Conservation (phyloP, 1,284 basidiomycete species). For the Ganoderma lingzhi region DNA sequence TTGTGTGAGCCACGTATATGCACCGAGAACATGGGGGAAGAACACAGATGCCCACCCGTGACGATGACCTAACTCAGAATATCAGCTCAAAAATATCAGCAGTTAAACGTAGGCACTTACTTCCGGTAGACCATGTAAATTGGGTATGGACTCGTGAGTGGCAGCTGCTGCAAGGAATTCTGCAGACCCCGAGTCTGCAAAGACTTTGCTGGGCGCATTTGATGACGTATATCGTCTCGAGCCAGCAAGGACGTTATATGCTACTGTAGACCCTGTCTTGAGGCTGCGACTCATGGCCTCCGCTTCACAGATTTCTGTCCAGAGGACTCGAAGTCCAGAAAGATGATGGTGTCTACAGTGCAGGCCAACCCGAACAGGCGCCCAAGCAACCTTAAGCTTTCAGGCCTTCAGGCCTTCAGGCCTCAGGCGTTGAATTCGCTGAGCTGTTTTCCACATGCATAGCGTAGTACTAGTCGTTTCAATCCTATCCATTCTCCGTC, state of each 20-base stretch:
- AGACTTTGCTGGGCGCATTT: constrained; percentile 32
- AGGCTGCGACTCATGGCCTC: neutral
- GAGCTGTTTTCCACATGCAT: too few species aligned
- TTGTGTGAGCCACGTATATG: neutral
- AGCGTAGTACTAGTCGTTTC: too few species aligned
- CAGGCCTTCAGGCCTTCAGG: too few species aligned
- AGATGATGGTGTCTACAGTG: neutral
- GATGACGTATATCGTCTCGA: constrained; percentile 22
- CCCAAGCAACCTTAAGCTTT: neutral
- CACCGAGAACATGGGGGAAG: neutral
- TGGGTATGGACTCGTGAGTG: constrained; percentile 50
- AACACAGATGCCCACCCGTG: constrained; percentile 36
- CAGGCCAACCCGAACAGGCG: neutral
- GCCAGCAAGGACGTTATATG: neutral
- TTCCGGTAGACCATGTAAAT: constrained; percentile 58
- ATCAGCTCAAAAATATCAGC: neutral
- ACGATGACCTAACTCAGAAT: constrained; percentile 40
- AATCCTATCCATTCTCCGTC: neutral
- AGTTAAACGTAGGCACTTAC: constrained; percentile 38
- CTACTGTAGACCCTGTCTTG: neutral
- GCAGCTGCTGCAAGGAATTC: constrained; percentile 55
- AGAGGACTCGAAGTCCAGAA: neutral
- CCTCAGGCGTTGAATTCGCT: too few species aligned
- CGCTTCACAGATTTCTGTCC: neutral
- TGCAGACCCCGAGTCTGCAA: constrained; percentile 48